Evolutionary conservation across 331 rosid genomes (phyloP), one percentile per base, ranked within the genome.

Genomic region (Dryas integrifolia): DNA sequence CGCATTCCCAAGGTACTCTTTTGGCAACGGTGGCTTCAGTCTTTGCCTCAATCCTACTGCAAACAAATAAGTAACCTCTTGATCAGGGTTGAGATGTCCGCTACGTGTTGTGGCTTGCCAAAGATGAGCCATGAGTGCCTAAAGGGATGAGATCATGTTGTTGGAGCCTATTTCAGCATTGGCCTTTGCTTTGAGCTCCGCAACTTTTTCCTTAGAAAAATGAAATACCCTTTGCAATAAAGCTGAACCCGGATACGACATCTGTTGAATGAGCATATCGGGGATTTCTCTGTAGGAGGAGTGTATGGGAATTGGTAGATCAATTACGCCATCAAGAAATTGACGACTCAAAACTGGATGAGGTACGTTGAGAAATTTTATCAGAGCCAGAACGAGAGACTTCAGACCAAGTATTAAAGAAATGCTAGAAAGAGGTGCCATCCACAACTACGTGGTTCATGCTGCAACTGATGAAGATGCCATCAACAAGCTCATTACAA

Each of bases 71-170:
- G 3, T 26, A 5, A 16, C 56, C 10, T 68, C 60, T 38, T 73
- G 35, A 4, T 45, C 58, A 6, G 67, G 24, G 6, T 57, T 58
- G 5, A 73, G 55, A 7, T 60, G 7, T 15, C 65, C 35, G 61
- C 44, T 39, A 2, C 77, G 80, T 5, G 74, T 69, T 58, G 66
- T 39, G 15, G 80, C 58, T 15, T 51, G 12, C 85, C 85, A 82
- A 30, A 77, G 73, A 41, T 77, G 74, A 26, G 77, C 77, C 49
- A 77, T 4, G 51, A 77, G 56, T 24, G 82, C 67, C 65, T 82
- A 82, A 55, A 77, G 67, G 40, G 85, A 44, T 3, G 81, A 75
- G 15, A 68, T 72, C 35, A 30, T 30, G 13, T 9, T 65, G 15
- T 14, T 35, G 0, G 49, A 51, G 35, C 50, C 62, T 57, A 50